Evolutionary conservation across 257 asterid genomes (phyloP).

Genomic region (Solanum pennellii): DNA sequence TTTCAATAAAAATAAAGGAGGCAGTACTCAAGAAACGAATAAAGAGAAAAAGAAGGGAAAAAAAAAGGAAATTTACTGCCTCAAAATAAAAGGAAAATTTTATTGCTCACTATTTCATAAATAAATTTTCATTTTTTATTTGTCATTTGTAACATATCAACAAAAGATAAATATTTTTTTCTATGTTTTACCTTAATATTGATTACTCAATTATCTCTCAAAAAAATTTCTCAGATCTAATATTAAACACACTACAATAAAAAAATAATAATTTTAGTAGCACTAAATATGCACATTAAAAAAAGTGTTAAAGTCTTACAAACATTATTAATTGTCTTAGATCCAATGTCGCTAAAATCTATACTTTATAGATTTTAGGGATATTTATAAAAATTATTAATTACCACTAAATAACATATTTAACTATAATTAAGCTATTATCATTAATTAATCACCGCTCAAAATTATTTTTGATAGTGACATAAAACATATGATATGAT

Average conservation of each 20-base stretch:
- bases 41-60: background rate
- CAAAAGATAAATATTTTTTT: too few relatives aligned
- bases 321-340: background rate
- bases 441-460: too few relatives aligned
- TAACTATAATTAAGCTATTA: fast-evolving
- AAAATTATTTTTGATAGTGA: too few relatives aligned
- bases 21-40: background rate
- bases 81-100: too few relatives aligned
- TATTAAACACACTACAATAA: background rate
- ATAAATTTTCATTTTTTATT: too few relatives aligned
- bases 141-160: too few relatives aligned
- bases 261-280: too few relatives aligned
- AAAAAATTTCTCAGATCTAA: fast-evolving
- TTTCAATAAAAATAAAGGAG: background rate
- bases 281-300: too few relatives aligned
- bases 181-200: background rate
- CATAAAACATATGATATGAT: background rate
- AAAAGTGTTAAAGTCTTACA: too few relatives aligned
- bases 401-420: too few relatives aligned
- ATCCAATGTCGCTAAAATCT: background rate
- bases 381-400: too few relatives aligned
- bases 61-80: background rate
- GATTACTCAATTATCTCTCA: background rate
- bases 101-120: background rate
- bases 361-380: too few relatives aligned